Evolutionary conservation across 805 yeast genomes (phyloP).

Genomic region (Pichia nanzhaoensis): DNA sequence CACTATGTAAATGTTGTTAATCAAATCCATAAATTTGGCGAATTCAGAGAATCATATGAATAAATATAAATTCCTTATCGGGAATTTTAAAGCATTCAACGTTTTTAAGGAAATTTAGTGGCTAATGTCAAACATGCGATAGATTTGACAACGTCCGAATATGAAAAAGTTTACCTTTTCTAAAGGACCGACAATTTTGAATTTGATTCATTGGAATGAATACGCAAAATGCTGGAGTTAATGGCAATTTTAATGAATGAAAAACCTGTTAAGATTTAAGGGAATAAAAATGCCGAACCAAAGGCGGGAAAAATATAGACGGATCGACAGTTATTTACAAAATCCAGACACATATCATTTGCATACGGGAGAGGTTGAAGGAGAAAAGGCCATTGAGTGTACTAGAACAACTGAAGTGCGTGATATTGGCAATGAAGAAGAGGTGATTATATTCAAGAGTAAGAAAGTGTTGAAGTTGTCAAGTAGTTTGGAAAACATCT

Average conservation of each 20-base stretch:
- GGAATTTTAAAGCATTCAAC: not conserved
- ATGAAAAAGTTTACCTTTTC: constrained; percentile 1
- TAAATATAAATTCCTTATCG: constrained; percentile 2
- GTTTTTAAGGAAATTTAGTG: not conserved
- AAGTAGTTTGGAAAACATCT: not conserved
- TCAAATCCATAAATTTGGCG: not conserved
- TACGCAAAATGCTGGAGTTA: not conserved
- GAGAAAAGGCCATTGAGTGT: not conserved
- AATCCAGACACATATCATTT: not conserved
- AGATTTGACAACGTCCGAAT: constrained; percentile 11
- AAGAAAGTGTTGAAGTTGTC: not conserved
- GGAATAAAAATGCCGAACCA: not conserved
- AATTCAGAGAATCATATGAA: not conserved
- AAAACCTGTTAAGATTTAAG: not conserved
- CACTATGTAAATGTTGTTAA: constrained; percentile 6
- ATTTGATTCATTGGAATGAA: constrained; percentile 2
- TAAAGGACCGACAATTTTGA: not conserved
- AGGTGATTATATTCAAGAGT: no score
- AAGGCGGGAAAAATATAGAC: not conserved
- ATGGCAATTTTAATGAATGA: not conserved
- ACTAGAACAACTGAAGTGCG: no score
- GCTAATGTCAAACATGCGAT: constrained; percentile 12
- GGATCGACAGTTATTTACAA: not conserved
- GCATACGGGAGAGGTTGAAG: not conserved
- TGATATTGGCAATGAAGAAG: not conserved